Percentiles rank a stretch among this genome's conserved stretches.
phyloP scores from a whole-genome alignment of 2,329 filamentous ascomycete genomes.

The Trichoderma breve region DNA sequence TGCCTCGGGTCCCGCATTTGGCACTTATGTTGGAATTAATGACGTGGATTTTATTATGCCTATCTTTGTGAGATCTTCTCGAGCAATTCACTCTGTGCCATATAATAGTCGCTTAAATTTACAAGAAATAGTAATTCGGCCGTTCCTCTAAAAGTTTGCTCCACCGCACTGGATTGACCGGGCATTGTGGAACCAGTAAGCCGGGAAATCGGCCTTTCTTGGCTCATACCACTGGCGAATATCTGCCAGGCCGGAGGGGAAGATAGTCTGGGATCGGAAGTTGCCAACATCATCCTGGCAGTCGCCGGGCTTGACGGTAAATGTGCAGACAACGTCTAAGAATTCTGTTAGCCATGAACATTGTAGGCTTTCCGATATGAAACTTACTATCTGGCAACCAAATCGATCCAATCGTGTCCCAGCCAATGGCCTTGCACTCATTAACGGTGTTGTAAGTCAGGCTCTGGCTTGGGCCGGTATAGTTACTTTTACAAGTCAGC shows the following conservation, averaged over 20 bases:
- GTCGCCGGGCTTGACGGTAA: slow-evolving; percentile 11
- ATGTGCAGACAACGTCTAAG: slow-evolving; percentile 4
- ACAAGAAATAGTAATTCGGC: neutral
- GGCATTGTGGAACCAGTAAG: slow-evolving; percentile 11
- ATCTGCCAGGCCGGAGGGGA: slow-evolving; percentile 4
- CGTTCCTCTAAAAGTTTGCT: neutral
- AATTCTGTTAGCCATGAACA: neutral
- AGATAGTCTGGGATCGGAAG: slow-evolving; percentile 4
- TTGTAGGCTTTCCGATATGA: neutral
- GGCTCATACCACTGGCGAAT: slow-evolving; percentile 1
- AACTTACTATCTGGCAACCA: slow-evolving; percentile 6
- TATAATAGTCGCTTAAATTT: neutral
- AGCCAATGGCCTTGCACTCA: neutral
- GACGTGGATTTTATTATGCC: neutral
- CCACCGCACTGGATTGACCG: slow-evolving; percentile 3
- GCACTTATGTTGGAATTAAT: neutral
- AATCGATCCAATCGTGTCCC: slow-evolving; percentile 5
- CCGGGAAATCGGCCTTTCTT: neutral
- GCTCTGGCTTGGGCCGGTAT: slow-evolving; percentile 3
- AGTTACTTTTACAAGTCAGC: neutral
- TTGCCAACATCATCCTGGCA: slow-evolving; percentile 9
- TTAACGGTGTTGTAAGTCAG: slow-evolving; percentile 1
- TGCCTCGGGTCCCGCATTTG: neutral
- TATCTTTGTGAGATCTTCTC: neutral
- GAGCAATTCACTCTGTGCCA: neutral